Conservation (phyloP, 148 eudicot species). For the Simmondsia chinensis region DNA sequence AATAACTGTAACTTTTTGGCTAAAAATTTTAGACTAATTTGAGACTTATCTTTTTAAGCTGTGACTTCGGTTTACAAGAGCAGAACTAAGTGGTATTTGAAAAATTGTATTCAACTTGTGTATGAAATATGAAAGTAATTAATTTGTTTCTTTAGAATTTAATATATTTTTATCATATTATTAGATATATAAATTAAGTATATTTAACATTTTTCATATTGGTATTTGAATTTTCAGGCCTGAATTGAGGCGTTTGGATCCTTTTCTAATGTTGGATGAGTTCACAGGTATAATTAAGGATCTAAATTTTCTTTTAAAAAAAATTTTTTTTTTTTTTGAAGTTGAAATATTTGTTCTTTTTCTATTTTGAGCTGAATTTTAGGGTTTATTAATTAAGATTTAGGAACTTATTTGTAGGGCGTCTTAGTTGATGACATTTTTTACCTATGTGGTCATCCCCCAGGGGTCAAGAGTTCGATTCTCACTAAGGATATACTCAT, state of each 20-base stretch:
- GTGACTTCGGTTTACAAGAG: too few relatives aligned
- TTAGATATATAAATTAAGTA: neutral
- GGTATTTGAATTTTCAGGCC: conserved; percentile 34
- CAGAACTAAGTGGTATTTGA: too few relatives aligned
- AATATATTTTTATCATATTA: too few relatives aligned
- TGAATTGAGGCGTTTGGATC: conserved; percentile 73
- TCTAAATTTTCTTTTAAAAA: neutral
- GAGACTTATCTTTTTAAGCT: too few relatives aligned
- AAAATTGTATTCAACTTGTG: neutral
- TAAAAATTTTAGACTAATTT: too few relatives aligned
- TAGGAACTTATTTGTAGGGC: neutral
- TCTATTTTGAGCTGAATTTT: neutral
- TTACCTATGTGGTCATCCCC: too few relatives aligned
- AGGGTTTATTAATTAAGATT: neutral
- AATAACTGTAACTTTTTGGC: too few relatives aligned
- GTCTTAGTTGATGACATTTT: too few relatives aligned
- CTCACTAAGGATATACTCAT: too few relatives aligned
- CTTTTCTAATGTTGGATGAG: conserved; percentile 89
- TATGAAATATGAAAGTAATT: neutral
- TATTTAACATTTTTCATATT: neutral
- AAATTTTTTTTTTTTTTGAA: neutral
- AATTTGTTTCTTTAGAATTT: neutral
- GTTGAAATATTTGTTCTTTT: neutral
- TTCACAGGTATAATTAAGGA: conserved; percentile 40
- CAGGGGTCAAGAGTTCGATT: too few relatives aligned